A percentile compares a stretch with the other conserved stretches of the same genome.
Evolutionary conservation across 768 basidiomycete genomes (phyloP).

Genomic region (Tulasnella sp.): DNA sequence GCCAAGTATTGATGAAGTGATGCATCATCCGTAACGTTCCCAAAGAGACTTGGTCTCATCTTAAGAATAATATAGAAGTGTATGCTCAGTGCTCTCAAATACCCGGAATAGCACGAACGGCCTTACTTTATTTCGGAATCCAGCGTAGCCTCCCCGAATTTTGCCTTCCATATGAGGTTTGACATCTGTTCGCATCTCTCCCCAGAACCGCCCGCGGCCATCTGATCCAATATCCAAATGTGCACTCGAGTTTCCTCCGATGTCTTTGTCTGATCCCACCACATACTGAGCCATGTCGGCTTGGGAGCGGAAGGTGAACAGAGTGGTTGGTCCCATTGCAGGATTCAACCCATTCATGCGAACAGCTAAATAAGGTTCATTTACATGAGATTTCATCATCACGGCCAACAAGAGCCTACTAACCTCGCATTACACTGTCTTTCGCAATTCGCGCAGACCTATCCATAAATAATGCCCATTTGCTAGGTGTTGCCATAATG

Average conservation of each 20-base stretch:
- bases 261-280: constrained; percentile 75
- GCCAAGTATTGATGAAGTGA: constrained; percentile 69
- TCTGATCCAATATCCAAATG: constrained; percentile 54
- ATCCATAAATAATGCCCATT: constrained; percentile 12
- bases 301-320: constrained; percentile 50
- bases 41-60: constrained; percentile 74
- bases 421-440: constrained; percentile 3
- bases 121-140: constrained; percentile 70
- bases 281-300: constrained; percentile 52
- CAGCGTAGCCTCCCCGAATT: constrained; percentile 78
- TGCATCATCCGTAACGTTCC: constrained; percentile 73
- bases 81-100: neutral
- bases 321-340: constrained; percentile 36
- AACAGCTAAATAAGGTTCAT: neutral
- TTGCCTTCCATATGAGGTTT: constrained; percentile 51
- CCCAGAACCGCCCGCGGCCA: constrained; percentile 53
- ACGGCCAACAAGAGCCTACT: neutral
- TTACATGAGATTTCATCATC: neutral
- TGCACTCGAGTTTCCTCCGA: constrained; percentile 73
- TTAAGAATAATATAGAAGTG: constrained; percentile 21
- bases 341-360: constrained; percentile 7
- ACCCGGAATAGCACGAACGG: neutral
- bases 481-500: constrained; percentile 6
- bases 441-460: constrained; percentile 3
- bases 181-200: constrained; percentile 60